Percentiles rank a stretch among this genome's conserved stretches.
phyloP scores from a whole-genome alignment of 306 rosid species.

The Inga oerstediana region DNA sequence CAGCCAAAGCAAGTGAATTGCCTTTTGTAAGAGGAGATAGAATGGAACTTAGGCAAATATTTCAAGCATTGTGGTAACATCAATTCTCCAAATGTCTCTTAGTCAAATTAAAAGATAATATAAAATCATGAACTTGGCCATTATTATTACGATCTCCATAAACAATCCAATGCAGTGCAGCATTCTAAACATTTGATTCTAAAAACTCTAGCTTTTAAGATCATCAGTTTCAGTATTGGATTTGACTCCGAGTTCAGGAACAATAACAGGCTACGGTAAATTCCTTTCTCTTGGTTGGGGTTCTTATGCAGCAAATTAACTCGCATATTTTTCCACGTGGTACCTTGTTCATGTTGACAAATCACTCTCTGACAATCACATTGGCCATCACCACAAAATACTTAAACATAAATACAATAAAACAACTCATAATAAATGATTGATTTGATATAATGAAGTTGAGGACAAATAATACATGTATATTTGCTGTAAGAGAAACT shows the following conservation, averaged over 20 bases:
- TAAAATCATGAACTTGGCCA: not conserved
- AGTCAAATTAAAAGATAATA: not conserved
- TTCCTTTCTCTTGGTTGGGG: too few relatives aligned
- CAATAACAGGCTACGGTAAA: too few relatives aligned
- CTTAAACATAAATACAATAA: not conserved
- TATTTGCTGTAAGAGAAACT: not conserved
- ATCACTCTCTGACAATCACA: not conserved
- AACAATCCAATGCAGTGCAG: not conserved
- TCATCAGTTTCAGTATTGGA: too few relatives aligned
- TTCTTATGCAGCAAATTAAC: too few relatives aligned
- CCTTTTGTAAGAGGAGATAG: not conserved
- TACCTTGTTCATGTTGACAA: not conserved
- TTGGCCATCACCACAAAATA: not conserved
- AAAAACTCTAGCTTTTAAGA: too few relatives aligned
- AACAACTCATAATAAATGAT: not conserved
- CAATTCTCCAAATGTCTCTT: not conserved
- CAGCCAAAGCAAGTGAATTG: not conserved
- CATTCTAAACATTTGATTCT: not conserved
- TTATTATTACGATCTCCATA: too few relatives aligned
- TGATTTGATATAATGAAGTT: not conserved
- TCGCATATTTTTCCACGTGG: not conserved
- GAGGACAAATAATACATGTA: not conserved
- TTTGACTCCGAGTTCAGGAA: too few relatives aligned
- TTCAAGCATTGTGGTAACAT: not conserved
- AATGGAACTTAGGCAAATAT: not conserved